A percentile compares a stretch with the other conserved stretches of the same genome.
These are phyloP conservation scores for Pterocarpus macrocarpus DNA, from an alignment of 306 rosid species.

Conservation along the genomic window DNA sequence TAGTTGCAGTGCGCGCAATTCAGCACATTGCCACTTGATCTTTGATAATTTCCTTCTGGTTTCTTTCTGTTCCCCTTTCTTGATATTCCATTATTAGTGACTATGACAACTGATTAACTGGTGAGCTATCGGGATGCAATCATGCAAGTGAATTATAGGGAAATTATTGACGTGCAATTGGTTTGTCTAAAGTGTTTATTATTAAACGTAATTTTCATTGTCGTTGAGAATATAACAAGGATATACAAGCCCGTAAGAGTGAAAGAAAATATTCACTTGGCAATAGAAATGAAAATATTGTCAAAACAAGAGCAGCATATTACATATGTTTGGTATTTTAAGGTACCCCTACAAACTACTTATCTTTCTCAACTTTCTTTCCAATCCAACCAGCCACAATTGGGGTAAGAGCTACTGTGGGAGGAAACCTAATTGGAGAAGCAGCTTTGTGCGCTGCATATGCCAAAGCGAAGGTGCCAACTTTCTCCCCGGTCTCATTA, in stretches of 20 bases:
- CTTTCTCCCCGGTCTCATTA: slow-evolving; percentile 78
- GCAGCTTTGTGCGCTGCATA: slow-evolving; percentile 98
- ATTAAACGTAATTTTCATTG: slow-evolving; percentile 8
- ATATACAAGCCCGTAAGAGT: slow-evolving; percentile 33
- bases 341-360: slow-evolving; percentile 46
- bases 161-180: not conserved
- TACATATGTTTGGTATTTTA: slow-evolving; percentile 26
- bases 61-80: not conserved
- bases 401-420: slow-evolving; percentile 95
- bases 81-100: not conserved
- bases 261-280: slow-evolving; percentile 20
- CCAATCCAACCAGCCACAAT: slow-evolving; percentile 92
- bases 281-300: not conserved
- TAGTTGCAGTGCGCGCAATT: not conserved
- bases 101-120: not conserved
- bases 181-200: not conserved
- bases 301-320: not conserved
- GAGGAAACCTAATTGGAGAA: slow-evolving; percentile 97
- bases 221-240: slow-evolving; percentile 20
- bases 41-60: slow-evolving; percentile 8
- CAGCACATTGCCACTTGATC: not conserved
- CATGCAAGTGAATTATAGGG: not conserved
- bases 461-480: slow-evolving; percentile 93
- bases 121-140: not conserved
- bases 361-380: slow-evolving; percentile 69